Base-by-base conservation (phyloP, 768 basidiomycete species). In the Leccinellum rugosiceps region DNA sequence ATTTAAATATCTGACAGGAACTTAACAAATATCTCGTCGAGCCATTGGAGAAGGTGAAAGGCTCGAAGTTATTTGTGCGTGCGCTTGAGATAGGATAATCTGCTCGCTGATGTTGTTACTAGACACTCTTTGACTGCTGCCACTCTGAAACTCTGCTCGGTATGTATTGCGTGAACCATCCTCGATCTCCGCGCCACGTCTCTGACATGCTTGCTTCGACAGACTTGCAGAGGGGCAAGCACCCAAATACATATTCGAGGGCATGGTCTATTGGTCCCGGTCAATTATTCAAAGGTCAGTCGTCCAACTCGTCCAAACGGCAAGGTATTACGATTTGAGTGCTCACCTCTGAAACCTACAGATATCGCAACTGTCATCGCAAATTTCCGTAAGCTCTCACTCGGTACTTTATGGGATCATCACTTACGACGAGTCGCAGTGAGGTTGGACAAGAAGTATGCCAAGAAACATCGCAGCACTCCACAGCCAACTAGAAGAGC, bases 81-180 rank as follows among this genome's bases (percentile, higher is more conserved):
- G 14, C 2, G 26, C 45, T 46, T 15, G 17, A 41, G 44, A 47
- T 4, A 1, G 14, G 17, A 19, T 19, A 21, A n/a, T 54, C 9
- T 32, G 6, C 28, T 49, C 15, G 1, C 34, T 57, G 45, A 70
- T n/a, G 13, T 7, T 44, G 19, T 30, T 3, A 9, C 38, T 21
- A 71, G 70, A 66, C 66, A 11, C 58, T 71, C 23, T 61, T 72
- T 1, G 70, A 71, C 21, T 71, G 70, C 5, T 70, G 68, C 14
- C 69, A 72, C 19, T 72, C 69, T 0, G 69, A 72, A 14, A 63
- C 48, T 9, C 31, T 71, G 6, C 48, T 71, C n/a, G 66, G 69
- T 72, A 49, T 49, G 53, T 58, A 4, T 32, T 28, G 9, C 6
- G 14, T 8, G 9, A 26, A 53, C 45, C 10, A n/a, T 0, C 6